Percentiles rank a stretch among this genome's conserved stretches.
phyloP scores from a whole-genome alignment of 495 filamentous ascomycete species.

The Echria macrotheca region DNA sequence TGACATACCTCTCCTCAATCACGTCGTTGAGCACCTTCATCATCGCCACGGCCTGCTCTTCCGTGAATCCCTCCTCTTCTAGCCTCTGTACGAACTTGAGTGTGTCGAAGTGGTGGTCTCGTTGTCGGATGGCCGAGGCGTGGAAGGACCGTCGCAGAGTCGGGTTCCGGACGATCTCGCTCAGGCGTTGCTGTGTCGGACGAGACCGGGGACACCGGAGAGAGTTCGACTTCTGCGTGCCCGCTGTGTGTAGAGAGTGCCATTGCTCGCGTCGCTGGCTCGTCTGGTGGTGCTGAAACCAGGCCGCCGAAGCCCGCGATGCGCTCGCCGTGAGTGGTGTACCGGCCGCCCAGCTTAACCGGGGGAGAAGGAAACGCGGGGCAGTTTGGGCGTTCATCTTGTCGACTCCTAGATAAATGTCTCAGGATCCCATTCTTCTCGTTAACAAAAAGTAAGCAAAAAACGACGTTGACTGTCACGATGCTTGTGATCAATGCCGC shows the following conservation, averaged over 20 bases:
- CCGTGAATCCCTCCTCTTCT: slow-evolving; percentile 86
- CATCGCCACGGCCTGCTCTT: slow-evolving; percentile 91
- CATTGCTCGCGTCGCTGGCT: slow-evolving; percentile 7
- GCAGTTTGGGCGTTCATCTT: slow-evolving; percentile 32
- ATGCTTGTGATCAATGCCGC: too few species aligned
- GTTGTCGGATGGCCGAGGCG: slow-evolving; percentile 50
- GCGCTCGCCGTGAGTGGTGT: slow-evolving; percentile 14
- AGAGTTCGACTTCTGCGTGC: neutral
- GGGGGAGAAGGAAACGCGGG: slow-evolving; percentile 50
- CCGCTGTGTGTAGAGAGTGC: slow-evolving; percentile 9
- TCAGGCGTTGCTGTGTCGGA: neutral
- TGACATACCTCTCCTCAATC: slow-evolving; percentile 76
- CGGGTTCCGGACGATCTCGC: slow-evolving; percentile 20
- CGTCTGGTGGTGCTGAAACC: slow-evolving; percentile 8
- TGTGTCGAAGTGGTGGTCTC: slow-evolving; percentile 97
- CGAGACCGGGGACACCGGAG: neutral
- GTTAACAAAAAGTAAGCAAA: too few species aligned
- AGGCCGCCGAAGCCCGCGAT: slow-evolving; percentile 8
- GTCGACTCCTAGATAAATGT: too few species aligned
- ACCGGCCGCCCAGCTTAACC: slow-evolving; percentile 43
- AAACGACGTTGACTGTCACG: too few species aligned
- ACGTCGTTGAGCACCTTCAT: slow-evolving; percentile 97
- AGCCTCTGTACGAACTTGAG: slow-evolving; percentile 93
- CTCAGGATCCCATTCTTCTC: too few species aligned
- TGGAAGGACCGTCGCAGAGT: slow-evolving; percentile 57